Evolutionary conservation across 2,329 filamentous ascomycete species (phyloP).

Genomic region (Cordyceps cicadae): DNA sequence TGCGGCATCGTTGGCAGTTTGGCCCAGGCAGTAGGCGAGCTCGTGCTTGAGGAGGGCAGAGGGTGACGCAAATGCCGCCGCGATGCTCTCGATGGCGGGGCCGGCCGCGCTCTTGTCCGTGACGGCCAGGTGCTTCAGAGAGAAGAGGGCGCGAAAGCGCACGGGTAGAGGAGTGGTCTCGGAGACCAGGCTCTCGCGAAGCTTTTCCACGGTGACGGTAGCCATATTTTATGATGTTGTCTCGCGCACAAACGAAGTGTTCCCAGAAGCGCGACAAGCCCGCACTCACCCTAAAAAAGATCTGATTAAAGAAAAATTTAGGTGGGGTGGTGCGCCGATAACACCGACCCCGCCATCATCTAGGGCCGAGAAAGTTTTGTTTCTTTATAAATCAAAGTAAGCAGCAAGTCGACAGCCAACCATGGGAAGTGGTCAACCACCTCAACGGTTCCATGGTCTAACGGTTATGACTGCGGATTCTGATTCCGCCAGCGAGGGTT

Average conservation of each 20-base stretch:
- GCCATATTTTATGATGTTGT: conserved; percentile 15
- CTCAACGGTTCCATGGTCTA: conserved; percentile 28
- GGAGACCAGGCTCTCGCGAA: conserved; percentile 69
- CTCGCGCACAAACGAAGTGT: conserved; percentile 6
- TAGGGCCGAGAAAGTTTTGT: not conserved
- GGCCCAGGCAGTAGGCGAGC: conserved; percentile 91
- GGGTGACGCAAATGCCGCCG: conserved; percentile 72
- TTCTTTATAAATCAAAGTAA: not conserved
- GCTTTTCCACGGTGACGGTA: conserved; percentile 44
- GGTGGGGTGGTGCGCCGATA: conserved; percentile 16
- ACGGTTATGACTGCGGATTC: conserved; percentile 31
- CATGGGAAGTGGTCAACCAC: conserved; percentile 21
- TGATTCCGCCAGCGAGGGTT: conserved; percentile 31
- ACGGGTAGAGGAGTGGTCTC: conserved; percentile 76
- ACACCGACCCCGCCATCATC: conserved; percentile 12
- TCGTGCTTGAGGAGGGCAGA: conserved; percentile 94
- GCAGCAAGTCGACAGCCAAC: not conserved
- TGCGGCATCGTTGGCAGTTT: conserved; percentile 71
- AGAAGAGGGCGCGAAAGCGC: conserved; percentile 95
- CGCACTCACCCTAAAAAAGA: not conserved
- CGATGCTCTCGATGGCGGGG: conserved; percentile 68
- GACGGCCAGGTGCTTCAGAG: conserved; percentile 84
- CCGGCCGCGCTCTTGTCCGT: conserved; percentile 51
- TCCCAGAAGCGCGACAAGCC: conserved; percentile 1
- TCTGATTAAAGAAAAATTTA: conserved; percentile 14